phyloP scores from a whole-genome alignment of 768 basidiomycete genomes.

The Xanthoconium purpureum region DNA sequence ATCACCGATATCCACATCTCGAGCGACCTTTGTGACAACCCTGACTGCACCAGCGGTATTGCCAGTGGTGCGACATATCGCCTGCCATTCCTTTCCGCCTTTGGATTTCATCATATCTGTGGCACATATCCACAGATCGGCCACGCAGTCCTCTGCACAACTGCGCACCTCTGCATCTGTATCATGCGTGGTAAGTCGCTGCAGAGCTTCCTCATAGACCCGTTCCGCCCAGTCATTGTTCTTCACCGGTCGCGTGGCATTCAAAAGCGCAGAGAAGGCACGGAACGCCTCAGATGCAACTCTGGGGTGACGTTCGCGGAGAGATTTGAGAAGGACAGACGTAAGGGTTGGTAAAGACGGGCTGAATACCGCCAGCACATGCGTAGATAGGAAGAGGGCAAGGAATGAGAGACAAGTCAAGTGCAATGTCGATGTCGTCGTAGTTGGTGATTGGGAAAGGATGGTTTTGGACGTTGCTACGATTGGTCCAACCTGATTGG shows the following conservation, averaged over 20 bases:
- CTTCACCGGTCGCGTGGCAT: constrained; percentile 68
- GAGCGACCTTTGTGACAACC: constrained; percentile 83
- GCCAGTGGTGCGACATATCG: constrained; percentile 66
- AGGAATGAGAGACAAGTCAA: constrained; percentile 85
- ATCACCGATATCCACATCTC: constrained; percentile 64
- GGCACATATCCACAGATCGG: constrained; percentile 84
- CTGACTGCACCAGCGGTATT: constrained; percentile 74
- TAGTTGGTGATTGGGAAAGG: constrained; percentile 64
- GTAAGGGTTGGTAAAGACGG: constrained; percentile 64
- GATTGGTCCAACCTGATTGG: constrained; percentile 63
- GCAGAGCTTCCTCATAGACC: constrained; percentile 72
- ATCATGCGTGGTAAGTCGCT: constrained; percentile 70
- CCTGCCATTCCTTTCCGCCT: constrained; percentile 76
- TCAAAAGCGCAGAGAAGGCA: constrained; percentile 80
- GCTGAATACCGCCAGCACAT: constrained; percentile 54
- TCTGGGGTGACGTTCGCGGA: constrained; percentile 83
- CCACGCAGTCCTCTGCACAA: constrained; percentile 78
- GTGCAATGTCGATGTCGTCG: constrained; percentile 79
- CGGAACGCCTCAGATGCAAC: constrained; percentile 86
- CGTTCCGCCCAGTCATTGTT: constrained; percentile 62
- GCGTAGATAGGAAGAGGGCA: constrained; percentile 73
- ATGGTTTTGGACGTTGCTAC: constrained; percentile 61
- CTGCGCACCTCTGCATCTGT: constrained; percentile 90
- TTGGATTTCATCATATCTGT: constrained; percentile 65
- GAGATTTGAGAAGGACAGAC: constrained; percentile 68